A percentile compares a stretch with the other conserved stretches of the same genome.
phyloP scores from a whole-genome alignment of 2,329 filamentous ascomycete genomes.

The Penicillium sp. region DNA sequence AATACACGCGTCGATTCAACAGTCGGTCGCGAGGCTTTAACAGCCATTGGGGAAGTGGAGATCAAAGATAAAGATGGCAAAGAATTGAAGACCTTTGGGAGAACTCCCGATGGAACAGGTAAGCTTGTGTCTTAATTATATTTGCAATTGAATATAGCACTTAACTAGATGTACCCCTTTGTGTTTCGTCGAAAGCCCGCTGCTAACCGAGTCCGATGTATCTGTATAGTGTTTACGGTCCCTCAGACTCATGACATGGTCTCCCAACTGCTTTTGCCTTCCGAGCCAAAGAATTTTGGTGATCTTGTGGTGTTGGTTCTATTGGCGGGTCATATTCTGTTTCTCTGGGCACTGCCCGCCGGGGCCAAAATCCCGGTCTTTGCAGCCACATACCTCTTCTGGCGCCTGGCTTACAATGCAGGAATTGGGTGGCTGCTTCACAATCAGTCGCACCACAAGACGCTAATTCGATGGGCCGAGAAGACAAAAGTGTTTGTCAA shows the following conservation, averaged over 20 bases:
- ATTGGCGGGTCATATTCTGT: constrained; percentile 70
- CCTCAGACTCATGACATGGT: constrained; percentile 99
- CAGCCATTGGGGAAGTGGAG: constrained; percentile 38
- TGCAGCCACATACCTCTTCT: constrained; percentile 82
- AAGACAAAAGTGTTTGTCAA: constrained; percentile 84
- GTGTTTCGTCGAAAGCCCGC: constrained; percentile 10
- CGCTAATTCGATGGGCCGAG: constrained; percentile 82
- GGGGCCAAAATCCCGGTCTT: constrained; percentile 72
- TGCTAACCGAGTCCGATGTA: constrained; percentile 21
- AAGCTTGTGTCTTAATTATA: constrained; percentile 41
- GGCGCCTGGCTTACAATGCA: constrained; percentile 88
- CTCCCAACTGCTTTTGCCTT: constrained; percentile 90
- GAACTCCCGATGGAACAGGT: constrained; percentile 89
- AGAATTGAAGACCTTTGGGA: constrained; percentile 79
- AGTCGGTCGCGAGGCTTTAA: constrained; percentile 48
- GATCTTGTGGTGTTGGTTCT: constrained; percentile 78
- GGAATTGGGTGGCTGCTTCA: constrained; percentile 89
- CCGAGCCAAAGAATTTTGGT: constrained; percentile 91
- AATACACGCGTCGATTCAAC: constrained; percentile 45
- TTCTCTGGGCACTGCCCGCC: constrained; percentile 71
- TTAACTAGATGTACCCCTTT: neutral
- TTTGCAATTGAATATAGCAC: neutral
- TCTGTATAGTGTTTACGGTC: constrained; percentile 79
- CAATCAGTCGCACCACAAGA: constrained; percentile 84
- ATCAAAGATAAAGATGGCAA: constrained; percentile 52